phyloP scores from a whole-genome alignment of 1,284 basidiomycete species.

The Meira miltonrushii region DNA sequence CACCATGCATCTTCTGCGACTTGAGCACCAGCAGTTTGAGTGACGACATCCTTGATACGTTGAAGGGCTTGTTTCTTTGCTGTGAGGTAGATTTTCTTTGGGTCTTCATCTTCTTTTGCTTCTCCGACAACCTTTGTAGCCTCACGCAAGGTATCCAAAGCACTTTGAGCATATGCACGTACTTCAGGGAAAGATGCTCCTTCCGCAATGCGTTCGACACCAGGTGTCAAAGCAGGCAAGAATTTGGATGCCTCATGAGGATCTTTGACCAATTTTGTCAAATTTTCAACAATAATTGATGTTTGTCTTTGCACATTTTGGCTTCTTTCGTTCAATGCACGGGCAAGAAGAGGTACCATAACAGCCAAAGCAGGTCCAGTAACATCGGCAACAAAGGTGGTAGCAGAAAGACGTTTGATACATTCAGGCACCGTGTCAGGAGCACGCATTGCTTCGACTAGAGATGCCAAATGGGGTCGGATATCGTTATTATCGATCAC shows the following conservation, averaged over 20 bases:
- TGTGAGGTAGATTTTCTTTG: constrained; percentile 30
- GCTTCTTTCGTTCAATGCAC: constrained; percentile 90
- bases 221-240: constrained; percentile 79
- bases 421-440: constrained; percentile 77
- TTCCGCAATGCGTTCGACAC: constrained; percentile 83
- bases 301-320: constrained; percentile 68
- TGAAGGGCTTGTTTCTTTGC: constrained; percentile 37
- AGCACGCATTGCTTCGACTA: constrained; percentile 83
- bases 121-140: constrained; percentile 31
- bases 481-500: constrained; percentile 93
- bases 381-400: constrained; percentile 96
- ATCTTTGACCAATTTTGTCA: constrained; percentile 94
- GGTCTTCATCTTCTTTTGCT: constrained; percentile 35
- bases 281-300: constrained; percentile 85
- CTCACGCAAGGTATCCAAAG: constrained; percentile 41
- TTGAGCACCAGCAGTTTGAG: constrained; percentile 30
- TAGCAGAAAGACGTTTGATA: constrained; percentile 89
- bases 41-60: constrained; percentile 30
- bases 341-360: constrained; percentile 83
- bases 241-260: constrained; percentile 84
- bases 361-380: constrained; percentile 93
- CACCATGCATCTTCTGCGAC: constrained; percentile 41
- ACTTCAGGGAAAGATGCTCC: constrained; percentile 94
- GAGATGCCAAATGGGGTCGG: constrained; percentile 76
- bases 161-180: constrained; percentile 47